These are phyloP conservation scores for Trypanosoma lewisi DNA, from an alignment of 208 protist genomes.

Conservation along the genomic window DNA sequence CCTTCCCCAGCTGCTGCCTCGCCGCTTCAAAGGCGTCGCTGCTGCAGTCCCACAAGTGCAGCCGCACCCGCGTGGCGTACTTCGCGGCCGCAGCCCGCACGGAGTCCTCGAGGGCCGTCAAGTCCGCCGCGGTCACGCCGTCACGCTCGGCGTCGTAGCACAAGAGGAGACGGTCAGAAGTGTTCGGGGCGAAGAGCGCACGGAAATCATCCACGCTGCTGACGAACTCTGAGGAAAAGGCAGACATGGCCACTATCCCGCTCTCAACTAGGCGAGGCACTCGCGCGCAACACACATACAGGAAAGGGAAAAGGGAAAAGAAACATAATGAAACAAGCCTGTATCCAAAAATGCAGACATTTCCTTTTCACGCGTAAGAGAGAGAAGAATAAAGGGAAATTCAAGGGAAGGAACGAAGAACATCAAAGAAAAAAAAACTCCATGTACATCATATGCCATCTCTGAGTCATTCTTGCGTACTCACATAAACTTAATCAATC, in stretches of 20 bases:
- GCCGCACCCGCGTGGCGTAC: conserved; percentile 25
- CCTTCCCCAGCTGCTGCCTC: conserved; percentile 60
- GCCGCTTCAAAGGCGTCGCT: conserved; percentile 45
- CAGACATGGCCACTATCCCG: not conserved
- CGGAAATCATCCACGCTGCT: conserved; percentile 56
- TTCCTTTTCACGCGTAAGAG: no score
- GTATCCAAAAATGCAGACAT: no score
- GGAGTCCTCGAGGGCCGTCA: conserved; percentile 32
- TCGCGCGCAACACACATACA: conserved; percentile 10
- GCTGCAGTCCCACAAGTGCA: conserved; percentile 77
- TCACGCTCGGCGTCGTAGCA: conserved; percentile 69
- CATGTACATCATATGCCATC: conserved; percentile 1
- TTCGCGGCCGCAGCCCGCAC: conserved; percentile 27
- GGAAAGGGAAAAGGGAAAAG: not conserved
- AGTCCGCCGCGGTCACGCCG: conserved; percentile 31
- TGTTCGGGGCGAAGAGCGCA: conserved; percentile 37
- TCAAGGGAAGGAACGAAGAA: not conserved
- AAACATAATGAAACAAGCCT: no score
- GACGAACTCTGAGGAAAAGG: conserved; percentile 32
- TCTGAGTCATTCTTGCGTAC: not conserved
- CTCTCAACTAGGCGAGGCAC: not conserved
- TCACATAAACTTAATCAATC: conserved; percentile 11
- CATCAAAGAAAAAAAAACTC: not conserved
- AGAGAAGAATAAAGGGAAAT: not conserved
- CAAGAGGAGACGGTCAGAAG: conserved; percentile 41